A percentile compares a stretch with the other conserved stretches of the same genome.
These are phyloP conservation scores for Hyphodiscus sp. DNA, from an alignment of 2,329 filamentous ascomycete genomes.

Conservation along the genomic window DNA sequence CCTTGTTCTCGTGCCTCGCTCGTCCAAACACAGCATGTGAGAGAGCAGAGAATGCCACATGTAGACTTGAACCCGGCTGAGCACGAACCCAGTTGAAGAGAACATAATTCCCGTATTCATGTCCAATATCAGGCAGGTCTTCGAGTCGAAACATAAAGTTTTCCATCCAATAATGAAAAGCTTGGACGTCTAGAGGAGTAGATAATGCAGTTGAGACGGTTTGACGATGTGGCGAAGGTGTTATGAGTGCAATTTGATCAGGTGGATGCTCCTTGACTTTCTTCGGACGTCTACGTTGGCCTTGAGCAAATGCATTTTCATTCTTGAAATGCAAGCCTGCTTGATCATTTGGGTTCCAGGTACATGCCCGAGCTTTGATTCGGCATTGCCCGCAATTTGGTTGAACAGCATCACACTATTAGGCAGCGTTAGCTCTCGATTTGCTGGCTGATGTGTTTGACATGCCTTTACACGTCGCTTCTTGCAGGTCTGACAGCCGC, in stretches of 20 bases:
- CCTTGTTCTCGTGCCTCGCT: conserved; percentile 8
- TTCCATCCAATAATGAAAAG: conserved; percentile 21
- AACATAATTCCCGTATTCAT: conserved; percentile 20
- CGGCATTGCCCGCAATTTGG: conserved; percentile 13
- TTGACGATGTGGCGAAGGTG: background rate
- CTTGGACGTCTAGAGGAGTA: conserved; percentile 15
- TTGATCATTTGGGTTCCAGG: conserved; percentile 18
- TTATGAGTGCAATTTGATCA: background rate
- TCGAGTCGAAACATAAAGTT: conserved; percentile 15
- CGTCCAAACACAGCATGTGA: conserved; percentile 20
- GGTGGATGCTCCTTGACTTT: conserved; percentile 3
- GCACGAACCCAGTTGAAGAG: conserved; percentile 8
- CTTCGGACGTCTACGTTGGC: conserved; percentile 17
- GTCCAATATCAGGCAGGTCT: conserved; percentile 16
- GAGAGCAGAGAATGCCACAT: conserved; percentile 19
- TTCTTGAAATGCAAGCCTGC: conserved; percentile 14
- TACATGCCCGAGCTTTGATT: conserved; percentile 18
- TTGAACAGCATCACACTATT: conserved; percentile 15
- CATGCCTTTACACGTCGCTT: conserved; percentile 19
- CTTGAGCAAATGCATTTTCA: conserved; percentile 23
- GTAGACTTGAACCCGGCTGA: conserved; percentile 15
- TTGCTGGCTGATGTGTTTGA: background rate
- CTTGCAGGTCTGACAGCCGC: conserved; percentile 19
- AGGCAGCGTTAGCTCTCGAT: background rate
- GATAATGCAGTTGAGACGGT: background rate